Percentiles rank a stretch among this genome's conserved stretches.
phyloP scores from a whole-genome alignment of 768 basidiomycete genomes.

The Kockovaella imperatae region DNA sequence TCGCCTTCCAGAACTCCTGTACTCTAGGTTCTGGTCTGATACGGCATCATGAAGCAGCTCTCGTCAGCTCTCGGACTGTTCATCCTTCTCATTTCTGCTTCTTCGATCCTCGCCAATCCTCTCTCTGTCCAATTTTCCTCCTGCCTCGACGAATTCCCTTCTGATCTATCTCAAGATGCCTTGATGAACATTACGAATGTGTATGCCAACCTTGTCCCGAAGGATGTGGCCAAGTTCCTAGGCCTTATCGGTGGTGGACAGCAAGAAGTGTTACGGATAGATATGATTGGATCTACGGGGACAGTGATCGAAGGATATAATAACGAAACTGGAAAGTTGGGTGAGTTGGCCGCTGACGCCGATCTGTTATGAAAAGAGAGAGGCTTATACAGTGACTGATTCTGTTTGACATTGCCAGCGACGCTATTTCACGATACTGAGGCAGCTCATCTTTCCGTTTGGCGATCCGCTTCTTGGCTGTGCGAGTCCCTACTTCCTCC shows the following conservation, averaged over 20 bases:
- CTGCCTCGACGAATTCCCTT: conserved; percentile 21
- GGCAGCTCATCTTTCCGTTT: conserved; percentile 69
- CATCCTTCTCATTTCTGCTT: conserved; percentile 20
- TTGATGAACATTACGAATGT: conserved; percentile 56
- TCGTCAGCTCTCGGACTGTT: too few species aligned
- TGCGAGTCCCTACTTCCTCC: conserved; percentile 74
- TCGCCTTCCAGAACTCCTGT: too few species aligned
- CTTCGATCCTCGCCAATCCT: conserved; percentile 31
- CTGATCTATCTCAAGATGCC: conserved; percentile 7
- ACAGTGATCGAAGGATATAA: conserved; percentile 57
- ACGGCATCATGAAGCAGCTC: too few species aligned
- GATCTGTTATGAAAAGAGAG: neutral
- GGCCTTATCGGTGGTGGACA: conserved; percentile 31
- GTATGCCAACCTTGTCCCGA: conserved; percentile 35
- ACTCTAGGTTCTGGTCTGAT: too few species aligned
- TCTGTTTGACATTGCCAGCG: conserved; percentile 48
- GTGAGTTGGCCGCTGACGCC: conserved; percentile 48
- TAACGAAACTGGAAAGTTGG: conserved; percentile 58
- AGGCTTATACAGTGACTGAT: neutral
- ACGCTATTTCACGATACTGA: conserved; percentile 79
- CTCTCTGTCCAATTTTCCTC: conserved; percentile 30
- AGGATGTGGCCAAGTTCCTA: conserved; percentile 15
- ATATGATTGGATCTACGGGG: conserved; percentile 58
- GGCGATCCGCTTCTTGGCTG: conserved; percentile 62
- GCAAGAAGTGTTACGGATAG: conserved; percentile 35